Base-by-base conservation (phyloP, 2,329 filamentous ascomycete genomes). In the Furcasterigmium sp. region DNA sequence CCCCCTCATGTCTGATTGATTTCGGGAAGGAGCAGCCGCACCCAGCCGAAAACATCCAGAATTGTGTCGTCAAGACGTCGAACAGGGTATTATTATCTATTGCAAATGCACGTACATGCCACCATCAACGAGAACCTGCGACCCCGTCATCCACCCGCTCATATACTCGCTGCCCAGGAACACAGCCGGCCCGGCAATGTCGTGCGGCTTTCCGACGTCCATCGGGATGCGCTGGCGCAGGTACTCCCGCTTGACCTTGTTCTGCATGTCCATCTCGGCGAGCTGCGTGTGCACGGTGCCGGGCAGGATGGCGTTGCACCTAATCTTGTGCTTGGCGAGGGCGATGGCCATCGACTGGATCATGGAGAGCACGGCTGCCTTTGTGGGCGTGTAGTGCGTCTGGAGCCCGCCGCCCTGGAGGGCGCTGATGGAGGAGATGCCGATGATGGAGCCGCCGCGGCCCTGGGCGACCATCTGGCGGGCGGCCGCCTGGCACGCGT, bases 41-140 rank as follows among this genome's bases (percentile, higher is more conserved):
- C n/a, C n/a, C n/a, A n/a, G n/a, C n/a, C n/a, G n/a, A n/a, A n/a
- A n/a, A n/a, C n/a, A n/a, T n/a, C n/a, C n/a, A n/a, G n/a, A n/a
- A n/a, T n/a, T n/a, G n/a, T n/a, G n/a, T n/a, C n/a, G n/a, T n/a
- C n/a, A n/a, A n/a, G n/a, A n/a, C n/a, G n/a, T n/a, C n/a, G n/a
- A n/a, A n/a, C n/a, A n/a, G n/a, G 13, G 21, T 20, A 19, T 51
- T 51, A 39, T 53, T 46, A 4, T 11, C 32, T 62, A 84, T 55
- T 86, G 82, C 50, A 88, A 63, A 60, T 87, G 86, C 5, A 87
- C 84, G 66, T 84, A 89, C 45, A 85, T 61, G 0, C 84, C 85
- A 9, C 85, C 85, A 63, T 89, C 85, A 9, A 88, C 85, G 32
- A 89, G 61, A 43, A 89, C 52, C 59, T 87, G 82, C 9, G 83